Evolutionary conservation across 306 rosid species (phyloP), one percentile per base, ranked within the genome.

Genomic region (Medicago lupulina): DNA sequence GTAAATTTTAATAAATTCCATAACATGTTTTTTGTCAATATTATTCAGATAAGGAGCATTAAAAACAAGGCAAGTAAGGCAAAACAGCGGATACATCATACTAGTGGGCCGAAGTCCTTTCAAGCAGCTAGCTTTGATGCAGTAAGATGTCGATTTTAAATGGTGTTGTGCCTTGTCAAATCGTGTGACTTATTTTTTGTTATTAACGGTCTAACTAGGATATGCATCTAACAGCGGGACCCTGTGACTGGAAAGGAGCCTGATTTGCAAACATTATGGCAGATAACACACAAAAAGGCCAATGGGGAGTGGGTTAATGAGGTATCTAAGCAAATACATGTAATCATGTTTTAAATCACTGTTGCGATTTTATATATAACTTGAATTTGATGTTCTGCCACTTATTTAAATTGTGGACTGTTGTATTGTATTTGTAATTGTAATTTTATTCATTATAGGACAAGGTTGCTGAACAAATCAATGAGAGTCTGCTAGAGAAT

Each of bases 291-390:
- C 82, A 72, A 9, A 72, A 84, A 47, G 76, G 74, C 73, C 46
- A 84, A 80, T 23, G 87, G 87, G 14, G 84, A 80, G 73, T 84
- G 87, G 84, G 74, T 84, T 50, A 79, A 80, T 8, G 70, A 80
- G 69, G 66, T 80, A 72, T 80, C 87, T 13, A 84, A 76, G 71
- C 82, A 80, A 73, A 18, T 84, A 70, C 70, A 84, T 73, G 84
- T 84, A 84, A 39, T 50, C 44, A 36, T 21, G 36, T 64, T 54
- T 66, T 65, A 17, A 17, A 25, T 58, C 9, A 62, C 50, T 28
- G 23, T 46, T 66, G 39, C 63, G 54, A 9, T 44, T 57, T 39
- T 61, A 34, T 67, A 57, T 40, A 17, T 73, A 23, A 17, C 46
- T 79, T 66, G 28, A 58, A 65, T 49, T 72, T 76, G 67, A 43